Conservation (phyloP, 164 flowering plant genomes). For the Warburgia ugandensis region DNA sequence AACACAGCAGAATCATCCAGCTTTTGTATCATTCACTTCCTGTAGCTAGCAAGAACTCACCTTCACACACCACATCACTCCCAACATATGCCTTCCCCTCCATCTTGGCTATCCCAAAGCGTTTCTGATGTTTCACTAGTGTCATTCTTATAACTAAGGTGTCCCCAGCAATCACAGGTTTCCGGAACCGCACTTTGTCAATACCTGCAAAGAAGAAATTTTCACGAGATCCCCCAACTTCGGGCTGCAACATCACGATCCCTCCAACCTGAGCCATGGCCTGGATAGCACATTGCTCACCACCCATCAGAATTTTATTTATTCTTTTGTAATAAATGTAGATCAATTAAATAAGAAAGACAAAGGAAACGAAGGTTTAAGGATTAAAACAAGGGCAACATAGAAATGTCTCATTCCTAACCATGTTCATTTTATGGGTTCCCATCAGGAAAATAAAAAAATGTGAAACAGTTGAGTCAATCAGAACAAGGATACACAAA, state of each 20-base stretch:
- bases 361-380: too few relatives aligned
- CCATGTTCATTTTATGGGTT: too few relatives aligned
- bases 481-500: too few relatives aligned
- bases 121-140: constrained; percentile 63
- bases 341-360: too few relatives aligned
- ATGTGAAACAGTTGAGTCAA: too few relatives aligned
- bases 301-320: not conserved
- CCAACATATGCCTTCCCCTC: constrained; percentile 97
- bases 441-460: too few relatives aligned
- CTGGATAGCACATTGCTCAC: constrained; percentile 40
- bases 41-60: constrained; percentile 90
- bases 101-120: constrained; percentile 88
- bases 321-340: too few relatives aligned
- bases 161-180: constrained; percentile 93
- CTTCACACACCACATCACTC: constrained; percentile 86
- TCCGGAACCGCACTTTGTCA: constrained; percentile 90
- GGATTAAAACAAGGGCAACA: too few relatives aligned
- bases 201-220: constrained; percentile 97
- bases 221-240: constrained; percentile 79
- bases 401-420: too few relatives aligned
- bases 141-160: constrained; percentile 94
- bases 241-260: constrained; percentile 92
- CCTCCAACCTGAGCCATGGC: constrained; percentile 99
- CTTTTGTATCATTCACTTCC: constrained; percentile 22
- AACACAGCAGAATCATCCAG: too few relatives aligned